Conservation (phyloP, 108 stramenopile species). For the Fistulifera solaris region DNA sequence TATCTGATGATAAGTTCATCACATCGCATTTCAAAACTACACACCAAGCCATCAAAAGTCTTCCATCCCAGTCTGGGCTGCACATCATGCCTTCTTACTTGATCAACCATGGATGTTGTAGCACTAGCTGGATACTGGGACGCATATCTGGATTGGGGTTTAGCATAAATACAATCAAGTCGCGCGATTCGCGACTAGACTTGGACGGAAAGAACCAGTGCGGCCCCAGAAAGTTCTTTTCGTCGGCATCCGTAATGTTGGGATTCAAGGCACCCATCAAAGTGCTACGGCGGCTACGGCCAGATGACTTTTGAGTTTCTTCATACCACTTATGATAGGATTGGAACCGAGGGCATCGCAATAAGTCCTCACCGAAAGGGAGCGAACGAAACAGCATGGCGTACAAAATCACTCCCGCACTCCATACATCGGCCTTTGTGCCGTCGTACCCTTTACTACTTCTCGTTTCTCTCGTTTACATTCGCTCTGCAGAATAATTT, state of each 20-base stretch:
- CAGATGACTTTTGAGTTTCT: conserved; percentile 44
- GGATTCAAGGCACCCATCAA: conserved; percentile 49
- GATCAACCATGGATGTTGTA: conserved; percentile 66
- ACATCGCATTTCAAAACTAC: too few relatives aligned
- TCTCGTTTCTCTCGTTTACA: conserved; percentile 13
- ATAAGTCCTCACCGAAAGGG: conserved; percentile 83
- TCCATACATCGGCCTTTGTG: conserved; percentile 88
- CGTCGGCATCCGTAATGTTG: conserved; percentile 51
- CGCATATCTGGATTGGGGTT: conserved; percentile 70
- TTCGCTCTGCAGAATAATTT: conserved; percentile 79
- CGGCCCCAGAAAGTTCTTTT: conserved; percentile 60
- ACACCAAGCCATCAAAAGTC: too few relatives aligned
- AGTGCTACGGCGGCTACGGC: conserved; percentile 34
- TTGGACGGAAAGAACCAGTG: conserved; percentile 77
- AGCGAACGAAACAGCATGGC: conserved; percentile 83
- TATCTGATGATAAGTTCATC: too few relatives aligned
- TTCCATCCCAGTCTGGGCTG: too few relatives aligned
- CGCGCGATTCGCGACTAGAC: conserved; percentile 51
- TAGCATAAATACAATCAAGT: conserved; percentile 83
- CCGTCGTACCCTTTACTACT: conserved; percentile 63
- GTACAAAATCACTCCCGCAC: conserved; percentile 89
- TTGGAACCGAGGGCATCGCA: conserved; percentile 80
- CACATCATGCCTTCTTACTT: conserved; percentile 3
- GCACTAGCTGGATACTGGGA: conserved; percentile 54
- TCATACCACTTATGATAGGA: conserved; percentile 82